Percentiles rank a stretch among this genome's conserved stretches.
Evolutionary conservation across 2,329 filamentous ascomycete species (phyloP).

Genomic region (Colletotrichum agaves): DNA sequence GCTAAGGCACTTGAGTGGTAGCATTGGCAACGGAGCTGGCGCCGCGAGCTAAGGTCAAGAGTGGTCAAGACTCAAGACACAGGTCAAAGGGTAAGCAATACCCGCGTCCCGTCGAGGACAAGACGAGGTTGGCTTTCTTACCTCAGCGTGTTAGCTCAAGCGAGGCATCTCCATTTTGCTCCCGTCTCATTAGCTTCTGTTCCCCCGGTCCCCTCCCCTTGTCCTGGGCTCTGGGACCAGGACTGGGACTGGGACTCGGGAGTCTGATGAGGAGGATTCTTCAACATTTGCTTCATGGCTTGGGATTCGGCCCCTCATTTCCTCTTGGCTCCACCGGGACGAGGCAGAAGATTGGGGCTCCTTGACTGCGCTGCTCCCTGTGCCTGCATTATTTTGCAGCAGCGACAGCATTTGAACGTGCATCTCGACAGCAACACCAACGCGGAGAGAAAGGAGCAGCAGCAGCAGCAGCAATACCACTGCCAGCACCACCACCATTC

Average conservation of each 20-base stretch:
- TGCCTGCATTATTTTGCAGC: constrained; percentile 12
- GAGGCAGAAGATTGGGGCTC: constrained; percentile 8
- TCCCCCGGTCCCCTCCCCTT: not conserved
- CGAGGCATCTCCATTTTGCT: not conserved
- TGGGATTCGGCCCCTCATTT: constrained; percentile 19
- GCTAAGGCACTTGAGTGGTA: not conserved
- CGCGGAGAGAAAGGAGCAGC: not conserved
- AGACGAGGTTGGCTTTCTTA: constrained; percentile 5
- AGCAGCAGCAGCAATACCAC: not conserved
- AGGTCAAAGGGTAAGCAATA: not conserved
- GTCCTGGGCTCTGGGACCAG: constrained; percentile 7
- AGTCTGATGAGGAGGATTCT: too few relatives aligned
- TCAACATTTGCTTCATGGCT: not conserved
- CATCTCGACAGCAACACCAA: not conserved
- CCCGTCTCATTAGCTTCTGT: too few relatives aligned
- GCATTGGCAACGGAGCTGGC: not conserved
- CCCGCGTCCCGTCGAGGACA: not conserved
- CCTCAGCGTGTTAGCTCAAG: not conserved
- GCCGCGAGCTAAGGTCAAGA: not conserved
- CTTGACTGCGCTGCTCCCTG: constrained; percentile 3
- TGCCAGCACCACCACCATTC: not conserved
- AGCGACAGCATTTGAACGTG: not conserved
- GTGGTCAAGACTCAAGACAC: too few relatives aligned
- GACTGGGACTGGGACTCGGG: not conserved
- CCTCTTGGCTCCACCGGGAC: constrained; percentile 13